These are phyloP conservation scores for Sclerotinia borealis DNA, from an alignment of 2,329 filamentous ascomycete genomes.

Conservation along the genomic window DNA sequence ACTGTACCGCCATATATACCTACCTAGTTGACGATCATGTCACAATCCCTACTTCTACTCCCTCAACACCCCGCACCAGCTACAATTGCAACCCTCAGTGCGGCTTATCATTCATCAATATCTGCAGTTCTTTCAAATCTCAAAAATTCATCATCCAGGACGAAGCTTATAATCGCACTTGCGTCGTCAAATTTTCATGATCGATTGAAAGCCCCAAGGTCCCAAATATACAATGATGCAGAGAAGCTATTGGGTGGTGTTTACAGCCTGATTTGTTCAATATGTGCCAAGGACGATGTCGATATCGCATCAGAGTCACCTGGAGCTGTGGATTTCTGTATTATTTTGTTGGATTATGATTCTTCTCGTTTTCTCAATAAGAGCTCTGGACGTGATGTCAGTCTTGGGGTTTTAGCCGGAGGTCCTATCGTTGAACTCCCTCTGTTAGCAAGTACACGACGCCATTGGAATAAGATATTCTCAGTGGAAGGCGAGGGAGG, in stretches of 20 bases:
- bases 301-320: constrained; percentile 57
- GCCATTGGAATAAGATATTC: constrained; percentile 61
- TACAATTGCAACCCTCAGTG: constrained; percentile 44
- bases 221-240: constrained; percentile 54
- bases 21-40: constrained; percentile 2
- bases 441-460: constrained; percentile 46
- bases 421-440: constrained; percentile 40
- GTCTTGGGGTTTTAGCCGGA: constrained; percentile 24
- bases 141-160: constrained; percentile 34
- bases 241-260: constrained; percentile 70
- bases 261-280: constrained; percentile 69
- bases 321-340: constrained; percentile 67
- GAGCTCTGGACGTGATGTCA: not conserved
- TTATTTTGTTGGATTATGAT: constrained; percentile 66
- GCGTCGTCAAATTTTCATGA: constrained; percentile 52
- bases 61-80: constrained; percentile 55
- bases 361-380: constrained; percentile 37
- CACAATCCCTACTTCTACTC: constrained; percentile 54
- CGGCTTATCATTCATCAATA: constrained; percentile 56
- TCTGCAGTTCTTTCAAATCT: constrained; percentile 47
- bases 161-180: constrained; percentile 44
- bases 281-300: constrained; percentile 55
- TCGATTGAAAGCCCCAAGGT: constrained; percentile 45
- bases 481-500: constrained; percentile 60
- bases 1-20: too few species aligned